These are phyloP conservation scores for Hanseniaspora uvarum DNA, from an alignment of 1,139 yeast genomes.

Conservation along the genomic window DNA sequence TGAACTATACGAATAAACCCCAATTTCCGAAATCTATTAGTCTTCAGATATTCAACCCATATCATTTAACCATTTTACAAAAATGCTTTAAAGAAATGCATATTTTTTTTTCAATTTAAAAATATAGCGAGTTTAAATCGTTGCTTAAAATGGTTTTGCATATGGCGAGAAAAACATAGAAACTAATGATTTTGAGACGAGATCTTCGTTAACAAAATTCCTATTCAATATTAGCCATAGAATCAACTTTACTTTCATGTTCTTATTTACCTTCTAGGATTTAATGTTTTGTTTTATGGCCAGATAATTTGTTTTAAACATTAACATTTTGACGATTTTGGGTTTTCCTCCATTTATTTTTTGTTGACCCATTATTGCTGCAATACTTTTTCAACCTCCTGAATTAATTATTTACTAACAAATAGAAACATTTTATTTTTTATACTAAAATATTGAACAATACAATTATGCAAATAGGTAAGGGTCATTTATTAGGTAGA, in stretches of 20 bases:
- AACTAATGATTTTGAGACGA: constrained; percentile 2
- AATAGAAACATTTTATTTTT: background rate
- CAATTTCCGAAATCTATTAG: constrained; percentile 4
- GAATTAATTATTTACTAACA: constrained; percentile 12
- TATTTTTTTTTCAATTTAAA: background rate
- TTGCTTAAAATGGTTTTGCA: background rate
- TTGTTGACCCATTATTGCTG: background rate
- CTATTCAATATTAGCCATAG: background rate
- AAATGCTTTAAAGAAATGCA: background rate
- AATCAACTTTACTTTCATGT: background rate
- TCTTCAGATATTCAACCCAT: background rate
- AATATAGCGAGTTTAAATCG: background rate
- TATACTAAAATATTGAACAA: background rate
- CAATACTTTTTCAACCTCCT: background rate
- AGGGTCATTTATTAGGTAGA: constrained; percentile 99
- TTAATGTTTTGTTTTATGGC: background rate
- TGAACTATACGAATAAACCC: background rate
- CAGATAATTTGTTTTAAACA: background rate
- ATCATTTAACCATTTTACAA: background rate
- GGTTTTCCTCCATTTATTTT: background rate
- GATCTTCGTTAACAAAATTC: constrained; percentile 1
- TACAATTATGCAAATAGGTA: constrained; percentile 42
- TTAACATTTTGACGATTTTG: background rate
- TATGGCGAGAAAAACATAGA: background rate
- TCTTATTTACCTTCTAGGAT: background rate